Evolutionary conservation across 768 basidiomycete species (phyloP), one percentile per base, ranked within the genome.

Genomic region (Hericium alpestre): DNA sequence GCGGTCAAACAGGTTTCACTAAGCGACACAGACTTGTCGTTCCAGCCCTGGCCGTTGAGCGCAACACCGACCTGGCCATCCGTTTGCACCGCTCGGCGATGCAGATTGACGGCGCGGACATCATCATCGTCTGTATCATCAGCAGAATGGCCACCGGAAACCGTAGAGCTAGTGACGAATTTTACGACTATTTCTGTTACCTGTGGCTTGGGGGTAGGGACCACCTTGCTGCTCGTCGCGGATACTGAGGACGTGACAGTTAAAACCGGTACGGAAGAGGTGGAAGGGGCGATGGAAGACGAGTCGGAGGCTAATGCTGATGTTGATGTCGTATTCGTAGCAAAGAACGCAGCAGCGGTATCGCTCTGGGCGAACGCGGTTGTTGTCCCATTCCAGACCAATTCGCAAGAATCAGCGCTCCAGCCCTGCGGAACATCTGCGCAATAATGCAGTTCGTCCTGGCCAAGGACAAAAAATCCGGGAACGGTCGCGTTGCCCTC

Each of bases 391-490:
- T 76, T 69, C 82, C 84, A 90, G 43, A 88, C 72, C 40, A 83
- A 65, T 23, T 69, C 61, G 64, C 87, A 90, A 18, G 68, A 65
- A 27, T 61, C 58, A 2, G 69, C 63, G 55, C 65, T 66, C 46
- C 71, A 27, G 6, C 64, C 56, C 15, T 39, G 65, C 37, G 83
- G 81, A 4, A 83, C 74, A 63, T 72, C 72, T 43, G 76, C 72
- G 65, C 87, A 90, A 66, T 83, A 72, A 58, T 74, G 78, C 52
- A 90, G 74, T 8, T 32, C 32, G 48, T 75, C 70, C n/a, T 72
- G 64, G 8, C 66, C 71, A 25, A 83, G 72, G 50, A 81, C 77
- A 8, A 82, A 79, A 59, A 86, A 76, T 39, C 79, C 78, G 37
- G 69, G 60, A 61, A 74, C 72, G 23, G 73, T 69, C 7, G 76